A percentile compares a stretch with the other conserved stretches of the same genome.
These are phyloP conservation scores for Lathyrus sativus DNA, from an alignment of 306 rosid genomes.

Conservation along the genomic window DNA sequence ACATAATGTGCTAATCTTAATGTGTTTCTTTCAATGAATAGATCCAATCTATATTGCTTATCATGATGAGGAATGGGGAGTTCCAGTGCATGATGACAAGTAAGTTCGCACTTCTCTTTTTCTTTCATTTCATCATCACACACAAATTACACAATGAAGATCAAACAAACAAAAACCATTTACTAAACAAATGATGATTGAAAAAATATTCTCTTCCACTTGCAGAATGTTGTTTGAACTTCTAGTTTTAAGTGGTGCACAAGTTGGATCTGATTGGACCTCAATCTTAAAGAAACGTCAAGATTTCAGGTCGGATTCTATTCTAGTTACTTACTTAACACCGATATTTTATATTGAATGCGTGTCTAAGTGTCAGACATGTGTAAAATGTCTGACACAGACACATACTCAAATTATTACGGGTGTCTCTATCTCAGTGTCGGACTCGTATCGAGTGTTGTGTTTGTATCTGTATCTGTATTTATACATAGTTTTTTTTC, in stretches of 20 bases:
- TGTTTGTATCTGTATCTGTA: not conserved
- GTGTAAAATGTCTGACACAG: not conserved
- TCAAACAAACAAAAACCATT: not conserved
- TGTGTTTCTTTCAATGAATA: constrained; percentile 36
- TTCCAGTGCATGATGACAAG: constrained; percentile 95
- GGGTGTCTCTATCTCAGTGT: not conserved
- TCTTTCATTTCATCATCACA: constrained; percentile 1
- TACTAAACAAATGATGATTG: constrained; percentile 13
- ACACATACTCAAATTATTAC: not conserved
- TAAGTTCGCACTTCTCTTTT: constrained; percentile 45
- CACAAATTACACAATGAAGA: not conserved
- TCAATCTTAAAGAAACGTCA: constrained; percentile 86
- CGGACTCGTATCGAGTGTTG: not conserved
- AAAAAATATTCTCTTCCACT: constrained; percentile 2
- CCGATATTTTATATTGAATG: not conserved
- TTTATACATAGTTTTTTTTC: not conserved
- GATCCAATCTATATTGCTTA: constrained; percentile 93
- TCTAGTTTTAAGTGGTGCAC: constrained; percentile 86
- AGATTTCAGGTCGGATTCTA: constrained; percentile 61
- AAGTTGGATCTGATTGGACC: constrained; percentile 99
- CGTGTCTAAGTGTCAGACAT: not conserved
- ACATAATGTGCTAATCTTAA: constrained; percentile 24
- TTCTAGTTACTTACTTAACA: not conserved
- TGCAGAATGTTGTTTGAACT: constrained; percentile 85
- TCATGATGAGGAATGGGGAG: constrained; percentile 99